Conservation (phyloP, 2,329 filamentous ascomycete species). For the Penicillium sp. region DNA sequence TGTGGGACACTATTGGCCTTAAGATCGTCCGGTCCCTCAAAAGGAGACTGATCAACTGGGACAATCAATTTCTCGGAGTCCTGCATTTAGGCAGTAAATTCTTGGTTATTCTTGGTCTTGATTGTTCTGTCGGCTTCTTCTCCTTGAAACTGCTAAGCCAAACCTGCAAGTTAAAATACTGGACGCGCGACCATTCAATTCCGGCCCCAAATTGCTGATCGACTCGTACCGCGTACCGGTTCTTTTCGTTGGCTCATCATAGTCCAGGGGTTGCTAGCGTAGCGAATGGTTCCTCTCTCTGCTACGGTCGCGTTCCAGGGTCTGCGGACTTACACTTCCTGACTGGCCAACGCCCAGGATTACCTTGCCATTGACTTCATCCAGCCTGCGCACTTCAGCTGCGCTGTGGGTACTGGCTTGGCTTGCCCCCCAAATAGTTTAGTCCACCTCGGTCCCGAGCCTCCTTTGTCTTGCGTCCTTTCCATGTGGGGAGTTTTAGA, state of each 20-base stretch:
- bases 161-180: neutral
- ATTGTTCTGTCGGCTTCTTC: neutral
- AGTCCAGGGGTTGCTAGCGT: conserved; percentile 6
- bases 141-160: neutral
- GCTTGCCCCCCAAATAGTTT: conserved; percentile 7
- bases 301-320: conserved; percentile 32
- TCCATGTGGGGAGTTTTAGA: conserved; percentile 21
- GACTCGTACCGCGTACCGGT: conserved; percentile 18
- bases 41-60: neutral
- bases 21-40: neutral
- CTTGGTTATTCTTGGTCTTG: neutral
- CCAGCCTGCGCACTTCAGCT: conserved; percentile 11
- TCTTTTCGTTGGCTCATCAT: conserved; percentile 20
- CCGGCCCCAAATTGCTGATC: conserved; percentile 16
- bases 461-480: conserved; percentile 20
- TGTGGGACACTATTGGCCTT: neutral
- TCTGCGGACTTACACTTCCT: conserved; percentile 21
- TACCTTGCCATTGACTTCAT: conserved; percentile 27
- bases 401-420: conserved; percentile 7
- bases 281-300: conserved; percentile 16
- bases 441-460: conserved; percentile 6
- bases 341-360: conserved; percentile 30
- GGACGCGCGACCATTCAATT: neutral
- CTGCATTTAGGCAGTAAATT: neutral
- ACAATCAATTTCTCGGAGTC: too few species aligned